Evolutionary conservation across 2,329 filamentous ascomycete species (phyloP).

Genomic region (Ophiostoma pallidulum): DNA sequence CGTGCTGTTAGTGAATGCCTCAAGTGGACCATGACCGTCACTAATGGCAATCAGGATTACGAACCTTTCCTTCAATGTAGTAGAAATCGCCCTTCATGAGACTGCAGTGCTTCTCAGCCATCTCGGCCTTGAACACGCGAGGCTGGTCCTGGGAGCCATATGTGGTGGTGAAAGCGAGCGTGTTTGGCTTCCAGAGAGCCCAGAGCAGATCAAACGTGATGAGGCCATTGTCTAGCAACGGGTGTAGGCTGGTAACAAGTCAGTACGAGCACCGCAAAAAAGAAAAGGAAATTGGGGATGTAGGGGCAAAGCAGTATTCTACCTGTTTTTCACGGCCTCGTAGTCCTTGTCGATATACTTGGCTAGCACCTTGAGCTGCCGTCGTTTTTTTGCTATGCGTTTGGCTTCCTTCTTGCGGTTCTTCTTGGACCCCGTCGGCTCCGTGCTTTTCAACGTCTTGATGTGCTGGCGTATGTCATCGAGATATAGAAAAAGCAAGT

Average conservation of each 20-base stretch:
- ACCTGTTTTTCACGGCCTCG: conserved; percentile 59
- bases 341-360: conserved; percentile 55
- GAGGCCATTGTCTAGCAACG: conserved; percentile 68
- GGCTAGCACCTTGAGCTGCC: conserved; percentile 54
- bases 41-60: conserved; percentile 6
- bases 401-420: conserved; percentile 53
- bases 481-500: conserved; percentile 65
- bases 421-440: conserved; percentile 39
- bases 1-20: not conserved
- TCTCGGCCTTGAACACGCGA: conserved; percentile 72
- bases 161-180: conserved; percentile 65
- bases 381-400: conserved; percentile 46
- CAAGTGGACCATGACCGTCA: not conserved
- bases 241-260: conserved; percentile 50
- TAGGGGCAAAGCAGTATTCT: conserved; percentile 5
- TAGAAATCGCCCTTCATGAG: conserved; percentile 69
- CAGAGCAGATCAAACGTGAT: conserved; percentile 85
- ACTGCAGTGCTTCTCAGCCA: conserved; percentile 58
- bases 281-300: not conserved
- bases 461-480: conserved; percentile 60
- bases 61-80: conserved; percentile 56
- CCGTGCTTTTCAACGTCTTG: conserved; percentile 54
- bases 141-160: conserved; percentile 71
- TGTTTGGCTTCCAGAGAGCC: conserved; percentile 83
- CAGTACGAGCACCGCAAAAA: not conserved